Evolutionary conservation across 768 basidiomycete genomes (phyloP).

Genomic region (Boletus tomentosulus): DNA sequence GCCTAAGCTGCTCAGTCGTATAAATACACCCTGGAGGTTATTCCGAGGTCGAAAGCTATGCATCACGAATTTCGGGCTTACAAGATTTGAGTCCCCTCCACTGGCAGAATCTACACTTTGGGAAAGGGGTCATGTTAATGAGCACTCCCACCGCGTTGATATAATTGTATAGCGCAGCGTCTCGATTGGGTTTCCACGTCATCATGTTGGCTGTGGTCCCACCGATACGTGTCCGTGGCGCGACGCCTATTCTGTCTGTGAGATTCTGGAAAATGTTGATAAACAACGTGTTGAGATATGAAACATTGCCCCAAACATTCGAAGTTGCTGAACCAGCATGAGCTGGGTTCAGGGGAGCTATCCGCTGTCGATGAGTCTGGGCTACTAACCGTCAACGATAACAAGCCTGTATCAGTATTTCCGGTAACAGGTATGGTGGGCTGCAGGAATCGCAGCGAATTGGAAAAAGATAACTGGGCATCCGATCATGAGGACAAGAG

Average conservation of each 20-base stretch:
- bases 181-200: slow-evolving; percentile 41
- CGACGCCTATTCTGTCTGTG: slow-evolving; percentile 39
- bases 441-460: background rate
- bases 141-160: slow-evolving; percentile 41
- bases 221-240: slow-evolving; percentile 47
- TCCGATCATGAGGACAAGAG: background rate
- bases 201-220: slow-evolving; percentile 55
- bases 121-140: slow-evolving; percentile 46
- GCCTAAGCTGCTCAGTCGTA: slow-evolving; percentile 6
- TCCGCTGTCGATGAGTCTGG: background rate
- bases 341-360: background rate
- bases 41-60: too few relatives aligned
- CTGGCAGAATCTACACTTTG: slow-evolving; percentile 45
- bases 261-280: slow-evolving; percentile 44
- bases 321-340: background rate
- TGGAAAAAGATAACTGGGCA: background rate
- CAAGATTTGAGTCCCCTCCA: slow-evolving; percentile 35
- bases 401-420: background rate
- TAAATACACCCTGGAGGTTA: slow-evolving; percentile 16
- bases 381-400: background rate
- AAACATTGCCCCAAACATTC: slow-evolving; percentile 6
- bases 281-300: slow-evolving; percentile 41
- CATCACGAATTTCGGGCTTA: too few relatives aligned
- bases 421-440: background rate
- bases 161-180: slow-evolving; percentile 34